These are phyloP conservation scores for Begonia fuchsioides DNA, from an alignment of 306 rosid genomes.

Conservation along the genomic window DNA sequence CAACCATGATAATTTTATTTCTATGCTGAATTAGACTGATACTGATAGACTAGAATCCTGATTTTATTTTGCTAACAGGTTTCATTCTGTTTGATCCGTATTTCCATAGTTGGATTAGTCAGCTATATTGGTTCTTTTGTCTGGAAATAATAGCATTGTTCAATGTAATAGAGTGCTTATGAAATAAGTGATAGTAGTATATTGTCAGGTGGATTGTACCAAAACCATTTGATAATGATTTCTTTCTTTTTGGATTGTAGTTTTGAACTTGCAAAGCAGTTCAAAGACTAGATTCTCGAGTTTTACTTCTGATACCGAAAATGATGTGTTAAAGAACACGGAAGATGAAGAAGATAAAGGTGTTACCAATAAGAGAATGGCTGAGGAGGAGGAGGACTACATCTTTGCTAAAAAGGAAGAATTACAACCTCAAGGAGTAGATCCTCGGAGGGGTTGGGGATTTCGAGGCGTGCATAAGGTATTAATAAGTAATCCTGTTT, in stretches of 20 bases:
- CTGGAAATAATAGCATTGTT: background rate
- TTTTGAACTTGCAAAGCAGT: constrained; percentile 20
- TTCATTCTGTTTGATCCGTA: no score
- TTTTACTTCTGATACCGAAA: constrained; percentile 13
- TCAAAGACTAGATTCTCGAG: constrained; percentile 37
- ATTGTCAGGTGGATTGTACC: constrained; percentile 3
- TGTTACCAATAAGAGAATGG: constrained; percentile 3
- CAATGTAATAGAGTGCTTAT: background rate
- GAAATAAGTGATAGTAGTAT: background rate
- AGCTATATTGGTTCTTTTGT: background rate
- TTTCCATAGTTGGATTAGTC: no score
- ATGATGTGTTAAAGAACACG: constrained; percentile 14
- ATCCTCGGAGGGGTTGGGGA: constrained; percentile 82
- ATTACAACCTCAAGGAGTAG: constrained; percentile 58
- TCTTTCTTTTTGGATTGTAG: constrained; percentile 20
- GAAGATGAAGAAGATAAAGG: constrained; percentile 22
- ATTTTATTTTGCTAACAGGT: no score
- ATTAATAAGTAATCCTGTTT: constrained; percentile 6
- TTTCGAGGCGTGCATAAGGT: constrained; percentile 98
- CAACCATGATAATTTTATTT: no score
- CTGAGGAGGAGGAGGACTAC: constrained; percentile 27
- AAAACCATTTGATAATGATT: constrained; percentile 3
- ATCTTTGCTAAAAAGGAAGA: constrained; percentile 30
- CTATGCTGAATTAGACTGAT: no score
- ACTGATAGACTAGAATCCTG: no score